Conservation (phyloP, 2,329 filamentous ascomycete genomes). For the Fusarium sp. region DNA sequence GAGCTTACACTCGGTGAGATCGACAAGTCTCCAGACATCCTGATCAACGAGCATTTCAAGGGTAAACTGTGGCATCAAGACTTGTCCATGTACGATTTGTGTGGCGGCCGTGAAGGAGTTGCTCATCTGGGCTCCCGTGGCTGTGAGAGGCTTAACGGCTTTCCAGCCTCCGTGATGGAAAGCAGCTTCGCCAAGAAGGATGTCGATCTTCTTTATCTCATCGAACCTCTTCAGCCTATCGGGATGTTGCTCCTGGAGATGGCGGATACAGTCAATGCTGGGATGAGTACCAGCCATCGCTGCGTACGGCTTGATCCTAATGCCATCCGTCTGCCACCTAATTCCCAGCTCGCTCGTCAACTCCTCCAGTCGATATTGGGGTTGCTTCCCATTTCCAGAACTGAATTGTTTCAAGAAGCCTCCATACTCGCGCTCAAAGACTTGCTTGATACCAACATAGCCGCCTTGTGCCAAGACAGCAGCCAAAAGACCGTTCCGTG, state of each 20-base stretch:
- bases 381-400: background rate
- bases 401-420: constrained; percentile 2
- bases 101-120: background rate
- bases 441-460: constrained; percentile 1
- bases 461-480: background rate
- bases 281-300: constrained; percentile 7
- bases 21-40: background rate
- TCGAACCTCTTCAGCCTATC: background rate
- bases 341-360: background rate
- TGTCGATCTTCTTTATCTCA: background rate
- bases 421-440: background rate
- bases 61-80: background rate
- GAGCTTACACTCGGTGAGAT: background rate
- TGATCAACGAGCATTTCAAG: background rate
- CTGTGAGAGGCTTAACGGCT: background rate
- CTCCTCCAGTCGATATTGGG: background rate
- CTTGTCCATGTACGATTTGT: constrained; percentile 4
- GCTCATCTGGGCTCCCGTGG: constrained; percentile 4
- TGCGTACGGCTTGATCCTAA: background rate
- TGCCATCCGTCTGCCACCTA: background rate
- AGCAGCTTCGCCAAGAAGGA: constrained; percentile 1
- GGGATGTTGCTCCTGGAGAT: background rate
- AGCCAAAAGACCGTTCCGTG: background rate
- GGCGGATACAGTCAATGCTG: constrained; percentile 2
- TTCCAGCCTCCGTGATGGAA: constrained; percentile 1